Base-by-base conservation (phyloP, 345 rosid species). In the Gossypium arboreum region DNA sequence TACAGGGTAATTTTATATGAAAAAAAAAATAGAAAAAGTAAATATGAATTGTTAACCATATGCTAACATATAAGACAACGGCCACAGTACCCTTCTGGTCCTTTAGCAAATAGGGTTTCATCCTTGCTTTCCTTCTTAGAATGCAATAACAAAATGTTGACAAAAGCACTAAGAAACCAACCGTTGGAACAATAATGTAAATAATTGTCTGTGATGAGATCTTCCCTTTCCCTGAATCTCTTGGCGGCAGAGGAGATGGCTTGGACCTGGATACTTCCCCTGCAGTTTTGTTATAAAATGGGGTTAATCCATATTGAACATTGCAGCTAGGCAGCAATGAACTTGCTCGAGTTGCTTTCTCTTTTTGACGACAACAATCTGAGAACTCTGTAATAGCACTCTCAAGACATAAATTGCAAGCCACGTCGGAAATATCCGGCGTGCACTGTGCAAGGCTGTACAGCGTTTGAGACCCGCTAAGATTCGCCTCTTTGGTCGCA, bases 391-490 rank as follows among this genome's bases (percentile, higher is more conserved):
- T 41, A 5, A 71, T 43, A n/a, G 80, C 81, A 10, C 0, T 0
- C 2, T 6, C 13, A 24, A 84, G 79, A 67, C 89, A 80, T 0
- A 2, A 34, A 15, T 7, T 8, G 41, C 86, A 86, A 12, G 70
- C 75, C 18, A 1, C 0, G 5, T 4, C 12, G 3, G 83, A 73
- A 25, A 86, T 57, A 70, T 86, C 86, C 2, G 73, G 80, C 9
- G 86, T 75, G 75, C 89, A 84, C 80, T 80, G 83, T 0, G 71
- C 76, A 2, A 82, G 70, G 25, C 73, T 57, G 51, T 76, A 82
- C 2, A 86, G 18, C 0, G 2, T 62, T 54, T 25, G 52, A 61
- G 1, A 18, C 7, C 0, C 56, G 0, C 67, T 12, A 16, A 24
- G 54, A 41, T 70, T 56, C 1, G 3, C 77, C 60, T 71, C 13